phyloP scores from a whole-genome alignment of 2,329 filamentous ascomycete species.

The Sporothrix variecibatus region DNA sequence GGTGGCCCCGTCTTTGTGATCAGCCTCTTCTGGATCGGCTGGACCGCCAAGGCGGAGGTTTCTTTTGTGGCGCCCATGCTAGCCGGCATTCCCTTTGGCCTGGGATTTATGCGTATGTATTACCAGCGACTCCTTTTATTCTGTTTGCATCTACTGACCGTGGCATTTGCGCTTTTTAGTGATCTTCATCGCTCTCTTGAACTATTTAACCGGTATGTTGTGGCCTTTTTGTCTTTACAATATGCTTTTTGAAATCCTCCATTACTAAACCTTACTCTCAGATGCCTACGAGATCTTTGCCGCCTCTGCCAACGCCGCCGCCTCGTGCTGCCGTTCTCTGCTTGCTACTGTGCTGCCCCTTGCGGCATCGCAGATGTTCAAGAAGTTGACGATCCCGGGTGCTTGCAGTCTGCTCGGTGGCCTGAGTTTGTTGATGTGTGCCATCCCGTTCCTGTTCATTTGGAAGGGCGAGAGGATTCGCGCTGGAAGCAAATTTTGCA shows the following conservation, averaged over 20 bases:
- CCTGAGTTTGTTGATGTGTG: conserved; percentile 52
- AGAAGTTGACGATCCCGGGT: conserved; percentile 48
- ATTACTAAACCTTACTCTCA: conserved; percentile 32
- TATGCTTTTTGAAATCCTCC: not conserved
- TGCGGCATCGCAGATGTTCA: conserved; percentile 54
- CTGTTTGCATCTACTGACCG: not conserved
- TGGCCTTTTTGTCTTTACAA: no score
- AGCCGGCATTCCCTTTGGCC: conserved; percentile 62
- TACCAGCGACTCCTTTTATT: no score
- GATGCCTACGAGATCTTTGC: conserved; percentile 69
- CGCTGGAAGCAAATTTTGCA: conserved; percentile 61
- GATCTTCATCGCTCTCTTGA: conserved; percentile 63
- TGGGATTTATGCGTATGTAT: conserved; percentile 55
- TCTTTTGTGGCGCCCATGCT: conserved; percentile 60
- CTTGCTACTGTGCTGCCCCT: conserved; percentile 60
- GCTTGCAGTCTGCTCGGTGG: conserved; percentile 57
- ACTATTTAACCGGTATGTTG: conserved; percentile 26
- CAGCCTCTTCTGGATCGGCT: conserved; percentile 64
- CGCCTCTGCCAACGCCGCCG: conserved; percentile 56
- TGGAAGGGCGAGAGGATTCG: conserved; percentile 59
- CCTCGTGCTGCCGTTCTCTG: conserved; percentile 51
- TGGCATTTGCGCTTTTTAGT: conserved; percentile 20
- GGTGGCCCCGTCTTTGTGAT: conserved; percentile 65
- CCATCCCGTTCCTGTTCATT: conserved; percentile 55
- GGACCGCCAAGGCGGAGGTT: conserved; percentile 51